These are phyloP conservation scores for Immersiella caudata DNA, from an alignment of 495 filamentous ascomycete genomes.

Conservation along the genomic window DNA sequence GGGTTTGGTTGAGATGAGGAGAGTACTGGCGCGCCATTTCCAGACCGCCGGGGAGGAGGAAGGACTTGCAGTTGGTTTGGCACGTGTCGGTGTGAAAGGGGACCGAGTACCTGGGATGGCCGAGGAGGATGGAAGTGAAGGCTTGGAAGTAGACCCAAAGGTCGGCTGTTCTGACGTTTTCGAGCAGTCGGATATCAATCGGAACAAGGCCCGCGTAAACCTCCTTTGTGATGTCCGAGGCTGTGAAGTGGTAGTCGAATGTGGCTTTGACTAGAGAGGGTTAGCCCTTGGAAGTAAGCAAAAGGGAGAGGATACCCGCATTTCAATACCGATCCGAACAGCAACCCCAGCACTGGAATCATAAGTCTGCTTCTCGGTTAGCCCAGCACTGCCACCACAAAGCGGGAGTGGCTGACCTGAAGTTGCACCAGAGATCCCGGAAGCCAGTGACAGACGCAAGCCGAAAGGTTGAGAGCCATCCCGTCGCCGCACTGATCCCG, in stretches of 20 bases:
- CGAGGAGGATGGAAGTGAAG: constrained; percentile 14
- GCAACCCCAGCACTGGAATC: constrained; percentile 13
- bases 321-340: constrained; percentile 19
- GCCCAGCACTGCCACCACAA: not conserved
- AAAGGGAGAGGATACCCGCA: not conserved
- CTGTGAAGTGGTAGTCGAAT: constrained; percentile 22
- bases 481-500: constrained; percentile 16
- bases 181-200: constrained; percentile 12
- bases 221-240: not conserved
- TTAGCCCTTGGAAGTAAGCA: not conserved
- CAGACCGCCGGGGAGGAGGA: constrained; percentile 23
- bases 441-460: constrained; percentile 10
- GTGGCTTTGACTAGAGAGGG: constrained; percentile 12
- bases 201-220: constrained; percentile 20
- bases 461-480: constrained; percentile 9
- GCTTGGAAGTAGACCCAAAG: constrained; percentile 11
- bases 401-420: constrained; percentile 1
- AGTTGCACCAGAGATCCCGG: constrained; percentile 10
- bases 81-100: not conserved
- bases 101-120: constrained; percentile 10
- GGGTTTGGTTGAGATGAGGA: constrained; percentile 22
- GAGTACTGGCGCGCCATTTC: constrained; percentile 21
- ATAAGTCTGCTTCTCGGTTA: constrained; percentile 4
- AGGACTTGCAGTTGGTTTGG: constrained; percentile 9
- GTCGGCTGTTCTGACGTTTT: constrained; percentile 6